These are phyloP conservation scores for Arctium minus DNA, from an alignment of 129 eudicot genomes.

Conservation along the genomic window DNA sequence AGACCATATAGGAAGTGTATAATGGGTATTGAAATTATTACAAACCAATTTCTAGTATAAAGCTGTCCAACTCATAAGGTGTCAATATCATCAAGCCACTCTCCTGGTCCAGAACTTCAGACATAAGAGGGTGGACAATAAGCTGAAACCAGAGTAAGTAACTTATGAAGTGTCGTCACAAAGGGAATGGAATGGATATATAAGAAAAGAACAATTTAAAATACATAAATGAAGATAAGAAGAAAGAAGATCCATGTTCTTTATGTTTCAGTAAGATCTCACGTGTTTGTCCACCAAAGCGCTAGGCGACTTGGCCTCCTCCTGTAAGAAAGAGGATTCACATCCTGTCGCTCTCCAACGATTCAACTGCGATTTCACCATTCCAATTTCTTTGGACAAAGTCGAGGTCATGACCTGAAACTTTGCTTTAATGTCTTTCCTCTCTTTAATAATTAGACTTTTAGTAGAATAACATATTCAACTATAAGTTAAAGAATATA, in stretches of 20 bases:
- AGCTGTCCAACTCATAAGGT: background rate
- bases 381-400: conserved; percentile 76
- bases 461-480: conserved; percentile 8
- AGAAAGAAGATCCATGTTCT: background rate
- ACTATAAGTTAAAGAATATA: background rate
- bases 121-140: too few relatives aligned
- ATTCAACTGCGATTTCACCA: conserved; percentile 87
- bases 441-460: conserved; percentile 40
- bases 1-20: background rate
- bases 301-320: conserved; percentile 61
- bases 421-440: conserved; percentile 80
- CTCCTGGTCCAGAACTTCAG: background rate
- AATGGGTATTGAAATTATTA: background rate
- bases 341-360: conserved; percentile 76
- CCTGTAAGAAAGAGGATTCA: conserved; percentile 62
- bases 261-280: background rate
- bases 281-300: conserved; percentile 62
- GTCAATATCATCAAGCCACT: background rate
- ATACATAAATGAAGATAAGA: background rate
- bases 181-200: too few relatives aligned
- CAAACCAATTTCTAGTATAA: background rate
- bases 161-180: too few relatives aligned
- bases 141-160: too few relatives aligned
- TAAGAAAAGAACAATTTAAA: too few relatives aligned
- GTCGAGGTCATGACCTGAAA: conserved; percentile 90